Conservation (phyloP, 164 flowering plant genomes). For the Saururus chinensis region DNA sequence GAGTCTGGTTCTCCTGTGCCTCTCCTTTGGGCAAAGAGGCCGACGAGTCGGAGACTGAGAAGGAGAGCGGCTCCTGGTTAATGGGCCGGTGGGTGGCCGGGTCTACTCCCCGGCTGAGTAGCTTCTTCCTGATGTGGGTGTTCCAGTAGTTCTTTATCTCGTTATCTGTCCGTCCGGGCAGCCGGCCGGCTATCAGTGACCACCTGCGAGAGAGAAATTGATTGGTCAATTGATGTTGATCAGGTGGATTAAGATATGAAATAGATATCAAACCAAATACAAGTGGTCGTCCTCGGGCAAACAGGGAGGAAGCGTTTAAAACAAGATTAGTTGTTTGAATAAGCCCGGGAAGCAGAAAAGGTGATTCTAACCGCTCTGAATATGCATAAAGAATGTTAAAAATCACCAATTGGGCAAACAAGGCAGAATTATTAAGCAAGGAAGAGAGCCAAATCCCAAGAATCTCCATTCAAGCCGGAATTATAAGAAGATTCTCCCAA, state of each 20-base stretch:
- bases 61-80: conserved; percentile 28
- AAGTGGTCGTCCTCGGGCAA: no score
- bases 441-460: no score
- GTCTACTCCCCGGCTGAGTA: conserved; percentile 71
- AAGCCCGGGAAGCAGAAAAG: neutral
- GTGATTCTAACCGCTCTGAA: neutral
- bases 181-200: conserved; percentile 61
- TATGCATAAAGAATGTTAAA: no score
- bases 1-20: conserved; percentile 8
- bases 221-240: neutral
- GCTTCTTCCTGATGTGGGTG: conserved; percentile 76
- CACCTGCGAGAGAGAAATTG: conserved; percentile 10
- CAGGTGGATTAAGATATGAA: no score
- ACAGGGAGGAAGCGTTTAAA: no score
- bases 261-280: no score
- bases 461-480: neutral
- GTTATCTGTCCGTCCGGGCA: conserved; percentile 80
- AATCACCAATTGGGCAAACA: no score
- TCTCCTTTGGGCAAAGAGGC: conserved; percentile 39
- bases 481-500: neutral
- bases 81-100: conserved; percentile 63
- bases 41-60: conserved; percentile 16
- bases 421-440: no score
- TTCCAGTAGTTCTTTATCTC: conserved; percentile 93
- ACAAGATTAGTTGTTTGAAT: no score